Percentiles rank a stretch among this genome's conserved stretches.
Evolutionary conservation across 163 green algal genomes (phyloP).

Genomic region (Chlorella variabilis): DNA sequence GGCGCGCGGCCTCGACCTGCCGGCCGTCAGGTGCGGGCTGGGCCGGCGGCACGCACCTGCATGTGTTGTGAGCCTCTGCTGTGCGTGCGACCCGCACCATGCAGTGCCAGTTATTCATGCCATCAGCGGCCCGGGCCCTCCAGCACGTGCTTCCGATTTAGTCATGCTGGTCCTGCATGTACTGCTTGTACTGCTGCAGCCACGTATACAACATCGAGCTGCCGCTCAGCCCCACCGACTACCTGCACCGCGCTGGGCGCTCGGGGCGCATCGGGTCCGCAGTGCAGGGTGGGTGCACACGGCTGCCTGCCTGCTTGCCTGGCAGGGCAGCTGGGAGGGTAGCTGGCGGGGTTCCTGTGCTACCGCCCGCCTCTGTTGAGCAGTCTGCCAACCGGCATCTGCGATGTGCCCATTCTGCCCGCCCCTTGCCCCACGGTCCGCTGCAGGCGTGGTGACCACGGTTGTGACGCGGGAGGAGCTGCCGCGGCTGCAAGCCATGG

Average conservation of each 20-base stretch:
- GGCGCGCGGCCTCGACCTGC: slow-evolving; percentile 82
- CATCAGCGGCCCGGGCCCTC: too few species aligned
- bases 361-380: not conserved
- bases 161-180: too few species aligned
- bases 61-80: too few species aligned
- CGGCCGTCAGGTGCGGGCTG: slow-evolving; percentile 70
- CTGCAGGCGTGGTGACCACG: slow-evolving; percentile 67
- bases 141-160: not conserved
- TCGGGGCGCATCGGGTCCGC: slow-evolving; percentile 73
- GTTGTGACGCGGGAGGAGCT: slow-evolving; percentile 67
- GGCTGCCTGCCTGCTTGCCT: not conserved
- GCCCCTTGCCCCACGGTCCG: not conserved
- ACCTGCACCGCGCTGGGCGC: slow-evolving; percentile 83
- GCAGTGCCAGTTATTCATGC: too few species aligned
- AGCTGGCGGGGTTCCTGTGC: not conserved
- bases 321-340: too few species aligned
- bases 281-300: slow-evolving; percentile 8
- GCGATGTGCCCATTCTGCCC: too few species aligned
- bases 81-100: too few species aligned
- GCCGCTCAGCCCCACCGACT: slow-evolving; percentile 67
- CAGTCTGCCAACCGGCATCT: too few species aligned
- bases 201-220: slow-evolving; percentile 83
- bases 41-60: too few species aligned
- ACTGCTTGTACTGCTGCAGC: slow-evolving; percentile 7
- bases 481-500: slow-evolving; percentile 52